Percentiles rank a stretch among this genome's conserved stretches.
phyloP scores from a whole-genome alignment of 2,329 filamentous ascomycete genomes.

The Dryadomyces quercus-mongolicae region DNA sequence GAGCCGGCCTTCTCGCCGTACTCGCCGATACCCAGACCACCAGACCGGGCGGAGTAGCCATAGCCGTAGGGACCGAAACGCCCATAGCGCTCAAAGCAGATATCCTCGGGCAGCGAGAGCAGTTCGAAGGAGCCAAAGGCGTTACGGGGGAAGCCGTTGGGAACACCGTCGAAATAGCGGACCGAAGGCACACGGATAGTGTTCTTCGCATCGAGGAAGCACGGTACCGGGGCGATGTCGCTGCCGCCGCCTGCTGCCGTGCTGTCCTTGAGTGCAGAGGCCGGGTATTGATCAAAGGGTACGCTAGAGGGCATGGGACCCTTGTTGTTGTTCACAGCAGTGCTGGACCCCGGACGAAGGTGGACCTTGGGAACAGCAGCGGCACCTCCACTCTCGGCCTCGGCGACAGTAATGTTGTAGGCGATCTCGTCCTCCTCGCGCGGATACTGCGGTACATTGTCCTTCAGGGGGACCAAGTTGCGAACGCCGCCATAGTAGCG shows the following conservation, averaged over 20 bases:
- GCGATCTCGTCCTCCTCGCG: slow-evolving; percentile 46
- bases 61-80: slow-evolving; percentile 81
- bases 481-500: slow-evolving; percentile 84
- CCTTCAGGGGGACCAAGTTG: slow-evolving; percentile 49
- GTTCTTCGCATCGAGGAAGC: slow-evolving; percentile 61
- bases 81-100: slow-evolving; percentile 90
- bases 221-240: slow-evolving; percentile 42
- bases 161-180: slow-evolving; percentile 64
- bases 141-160: slow-evolving; percentile 72
- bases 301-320: slow-evolving; percentile 12
- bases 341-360: slow-evolving; percentile 13
- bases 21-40: slow-evolving; percentile 75
- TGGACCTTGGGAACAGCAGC: slow-evolving; percentile 11
- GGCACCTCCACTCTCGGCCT: background rate
- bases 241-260: slow-evolving; percentile 28
- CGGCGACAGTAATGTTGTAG: slow-evolving; percentile 18
- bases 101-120: slow-evolving; percentile 65
- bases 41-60: slow-evolving; percentile 67
- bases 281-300: slow-evolving; percentile 7
- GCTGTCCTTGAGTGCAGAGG: slow-evolving; percentile 13
- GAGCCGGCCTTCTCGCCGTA: slow-evolving; percentile 72
- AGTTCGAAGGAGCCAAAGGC: slow-evolving; percentile 79
- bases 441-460: slow-evolving; percentile 76
- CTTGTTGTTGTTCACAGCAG: slow-evolving; percentile 3
- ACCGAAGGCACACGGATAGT: slow-evolving; percentile 57